phyloP scores from a whole-genome alignment of 805 yeast species.

The Barnettozyma botsteinii region DNA sequence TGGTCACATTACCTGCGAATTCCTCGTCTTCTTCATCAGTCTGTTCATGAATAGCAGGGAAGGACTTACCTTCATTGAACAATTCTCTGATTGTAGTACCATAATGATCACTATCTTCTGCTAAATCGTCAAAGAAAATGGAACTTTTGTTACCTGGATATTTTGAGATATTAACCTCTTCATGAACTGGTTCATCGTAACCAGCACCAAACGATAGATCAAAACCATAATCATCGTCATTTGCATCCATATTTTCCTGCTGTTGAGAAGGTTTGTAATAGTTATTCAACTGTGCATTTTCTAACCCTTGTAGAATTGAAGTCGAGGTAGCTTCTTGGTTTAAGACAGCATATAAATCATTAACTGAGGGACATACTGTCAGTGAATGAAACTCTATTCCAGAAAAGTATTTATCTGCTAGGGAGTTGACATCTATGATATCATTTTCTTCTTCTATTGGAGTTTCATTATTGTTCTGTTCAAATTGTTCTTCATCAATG shows the following conservation, averaged over 20 bases:
- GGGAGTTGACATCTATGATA: constrained; percentile 1
- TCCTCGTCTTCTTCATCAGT: constrained; percentile 15
- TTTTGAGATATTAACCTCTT: constrained; percentile 14
- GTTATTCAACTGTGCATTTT: constrained; percentile 10
- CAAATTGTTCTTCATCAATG: constrained; percentile 14
- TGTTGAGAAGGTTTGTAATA: constrained; percentile 2
- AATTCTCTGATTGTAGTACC: constrained; percentile 24
- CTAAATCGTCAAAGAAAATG: constrained; percentile 22
- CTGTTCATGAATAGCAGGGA: constrained; percentile 8
- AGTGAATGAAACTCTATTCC: constrained; percentile 1
- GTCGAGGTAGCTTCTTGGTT: constrained; percentile 16
- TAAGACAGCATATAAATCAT: constrained; percentile 17
- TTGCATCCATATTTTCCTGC: constrained; percentile 4
- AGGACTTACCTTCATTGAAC: constrained; percentile 20
- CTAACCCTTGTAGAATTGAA: constrained; percentile 10
- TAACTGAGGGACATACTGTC: constrained; percentile 17
- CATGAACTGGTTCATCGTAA: background rate
- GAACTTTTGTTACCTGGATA: constrained; percentile 25
- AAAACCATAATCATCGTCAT: constrained; percentile 12
- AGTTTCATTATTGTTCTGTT: background rate
- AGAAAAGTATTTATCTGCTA: constrained; percentile 14
- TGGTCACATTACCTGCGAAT: constrained; percentile 19
- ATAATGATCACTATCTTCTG: constrained; percentile 21
- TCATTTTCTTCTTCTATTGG: constrained; percentile 4
- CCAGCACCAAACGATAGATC: constrained; percentile 14